Percentiles rank a stretch among this genome's conserved stretches.
Conservation (phyloP, 306 rosid species). For the Quercus rubra region DNA sequence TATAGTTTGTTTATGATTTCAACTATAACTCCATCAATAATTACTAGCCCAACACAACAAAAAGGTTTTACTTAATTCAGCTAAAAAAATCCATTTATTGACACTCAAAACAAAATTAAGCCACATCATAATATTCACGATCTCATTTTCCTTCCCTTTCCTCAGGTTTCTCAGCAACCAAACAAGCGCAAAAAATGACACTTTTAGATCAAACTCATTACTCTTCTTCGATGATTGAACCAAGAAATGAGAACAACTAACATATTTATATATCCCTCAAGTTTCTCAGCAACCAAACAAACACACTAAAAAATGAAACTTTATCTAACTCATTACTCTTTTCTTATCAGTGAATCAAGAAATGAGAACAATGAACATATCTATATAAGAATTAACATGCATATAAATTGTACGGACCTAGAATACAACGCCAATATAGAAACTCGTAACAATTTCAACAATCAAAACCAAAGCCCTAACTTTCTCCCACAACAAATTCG, state of each 20-base stretch:
- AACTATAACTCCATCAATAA: no score
- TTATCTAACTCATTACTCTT: conserved; percentile 22
- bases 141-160: conserved; percentile 8
- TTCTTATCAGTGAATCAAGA: background rate
- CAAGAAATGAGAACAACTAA: conserved; percentile 10
- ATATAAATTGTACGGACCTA: conserved; percentile 43
- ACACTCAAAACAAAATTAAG: conserved; percentile 11
- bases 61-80: background rate
- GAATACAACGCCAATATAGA: background rate
- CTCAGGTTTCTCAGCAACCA: conserved; percentile 15
- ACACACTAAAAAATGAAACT: conserved; percentile 7
- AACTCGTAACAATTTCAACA: no score
- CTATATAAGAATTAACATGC: background rate
- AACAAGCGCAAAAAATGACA: conserved; percentile 6
- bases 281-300: conserved; percentile 1
- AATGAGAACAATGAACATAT: conserved; percentile 4
- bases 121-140: background rate
- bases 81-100: background rate
- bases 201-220: conserved; percentile 24
- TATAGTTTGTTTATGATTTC: no score
- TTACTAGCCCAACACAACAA: no score
- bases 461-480: no score
- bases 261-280: background rate
- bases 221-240: background rate
- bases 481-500: no score